Evolutionary conservation across 257 asterid species (phyloP).

Genomic region (Catharanthus roseus): DNA sequence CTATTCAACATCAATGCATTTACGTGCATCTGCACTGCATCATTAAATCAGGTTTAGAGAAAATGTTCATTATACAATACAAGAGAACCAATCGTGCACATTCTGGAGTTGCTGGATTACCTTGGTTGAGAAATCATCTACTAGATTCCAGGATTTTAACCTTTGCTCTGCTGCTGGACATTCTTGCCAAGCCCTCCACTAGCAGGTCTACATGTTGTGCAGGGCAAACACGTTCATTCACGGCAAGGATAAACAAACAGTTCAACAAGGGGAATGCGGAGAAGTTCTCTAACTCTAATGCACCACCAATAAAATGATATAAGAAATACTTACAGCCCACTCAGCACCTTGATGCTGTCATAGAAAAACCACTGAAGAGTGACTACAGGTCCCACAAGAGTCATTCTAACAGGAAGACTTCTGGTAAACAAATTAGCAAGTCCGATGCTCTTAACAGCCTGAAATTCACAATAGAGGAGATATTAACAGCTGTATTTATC

Average conservation of each 20-base stretch:
- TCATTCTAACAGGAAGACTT: constrained; percentile 62
- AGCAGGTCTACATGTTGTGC: constrained; percentile 46
- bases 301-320: too few relatives aligned
- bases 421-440: constrained; percentile 50
- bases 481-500: background rate
- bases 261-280: too few relatives aligned
- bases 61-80: too few relatives aligned
- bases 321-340: constrained; percentile 49
- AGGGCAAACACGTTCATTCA: background rate
- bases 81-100: background rate
- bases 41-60: background rate
- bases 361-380: constrained; percentile 71
- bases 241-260: too few relatives aligned
- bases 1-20: background rate
- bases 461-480: constrained; percentile 15
- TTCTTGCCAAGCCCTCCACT: constrained; percentile 70
- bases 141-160: constrained; percentile 1
- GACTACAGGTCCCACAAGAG: constrained; percentile 62
- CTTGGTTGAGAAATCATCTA: background rate
- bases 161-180: constrained; percentile 23
- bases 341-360: constrained; percentile 62
- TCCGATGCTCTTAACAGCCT: constrained; percentile 63
- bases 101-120: background rate
- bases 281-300: background rate
- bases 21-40: background rate